A percentile compares a stretch with the other conserved stretches of the same genome.
phyloP scores from a whole-genome alignment of 192 early-diverging fungal species.

The Paraglomus occultum region DNA sequence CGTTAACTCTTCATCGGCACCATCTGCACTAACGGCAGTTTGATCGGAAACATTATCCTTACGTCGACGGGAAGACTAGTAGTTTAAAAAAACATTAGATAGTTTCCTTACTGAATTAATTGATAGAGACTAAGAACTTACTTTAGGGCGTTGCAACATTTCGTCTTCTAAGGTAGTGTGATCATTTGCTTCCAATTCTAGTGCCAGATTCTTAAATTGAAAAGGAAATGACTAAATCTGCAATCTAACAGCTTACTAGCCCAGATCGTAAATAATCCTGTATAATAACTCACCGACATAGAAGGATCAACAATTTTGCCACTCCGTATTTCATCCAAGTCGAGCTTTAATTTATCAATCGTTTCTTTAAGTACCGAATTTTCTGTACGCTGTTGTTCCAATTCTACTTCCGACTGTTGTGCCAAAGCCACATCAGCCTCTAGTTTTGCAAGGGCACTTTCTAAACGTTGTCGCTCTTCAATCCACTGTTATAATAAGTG shows the following conservation, averaged over 20 bases:
- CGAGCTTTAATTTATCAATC: conserved; percentile 41
- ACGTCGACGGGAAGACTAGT: conserved; percentile 17
- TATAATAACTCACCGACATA: too few relatives aligned
- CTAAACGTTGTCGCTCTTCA: conserved; percentile 39
- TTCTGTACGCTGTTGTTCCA: conserved; percentile 41
- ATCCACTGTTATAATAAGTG: conserved; percentile 24
- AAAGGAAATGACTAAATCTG: too few relatives aligned
- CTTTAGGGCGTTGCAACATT: too few relatives aligned
- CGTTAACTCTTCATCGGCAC: conserved; percentile 16
- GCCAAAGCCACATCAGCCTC: conserved; percentile 36
- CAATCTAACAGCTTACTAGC: too few relatives aligned
- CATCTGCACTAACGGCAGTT: neutral
- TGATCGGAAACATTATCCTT: conserved; percentile 1
- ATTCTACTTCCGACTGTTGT: conserved; percentile 34
- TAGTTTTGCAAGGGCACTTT: conserved; percentile 28
- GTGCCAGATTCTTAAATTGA: too few relatives aligned
- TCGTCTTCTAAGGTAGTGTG: too few relatives aligned
- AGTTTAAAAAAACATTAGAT: neutral
- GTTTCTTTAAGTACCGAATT: conserved; percentile 40
- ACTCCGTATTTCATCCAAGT: conserved; percentile 40
- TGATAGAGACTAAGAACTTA: too few relatives aligned
- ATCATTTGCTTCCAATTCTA: too few relatives aligned
- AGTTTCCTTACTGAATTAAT: neutral
- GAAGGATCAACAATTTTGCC: neutral
- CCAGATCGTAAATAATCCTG: too few relatives aligned